These are phyloP conservation scores for Trichophyton rubrum DNA, from an alignment of 2,329 filamentous ascomycete species.

Conservation along the genomic window DNA sequence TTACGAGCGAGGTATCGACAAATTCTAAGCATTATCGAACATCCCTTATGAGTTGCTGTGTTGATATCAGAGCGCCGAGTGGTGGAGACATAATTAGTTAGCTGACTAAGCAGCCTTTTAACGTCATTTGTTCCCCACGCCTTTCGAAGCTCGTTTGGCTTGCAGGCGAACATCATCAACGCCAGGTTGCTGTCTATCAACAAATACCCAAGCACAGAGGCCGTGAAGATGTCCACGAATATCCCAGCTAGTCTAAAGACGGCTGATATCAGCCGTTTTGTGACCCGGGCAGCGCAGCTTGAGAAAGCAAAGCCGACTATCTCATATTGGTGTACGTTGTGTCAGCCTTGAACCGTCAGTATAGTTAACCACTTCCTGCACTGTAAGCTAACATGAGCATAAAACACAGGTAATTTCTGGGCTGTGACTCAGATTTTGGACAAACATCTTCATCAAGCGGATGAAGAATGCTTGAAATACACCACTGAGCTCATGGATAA, in stretches of 20 bases:
- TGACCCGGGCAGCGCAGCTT: constrained; percentile 70
- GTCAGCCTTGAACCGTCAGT: background rate
- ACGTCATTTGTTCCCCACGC: constrained; percentile 4
- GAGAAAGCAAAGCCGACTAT: constrained; percentile 75
- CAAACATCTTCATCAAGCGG: constrained; percentile 62
- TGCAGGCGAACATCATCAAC: background rate
- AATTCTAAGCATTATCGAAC: too few species aligned
- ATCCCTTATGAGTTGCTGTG: too few species aligned
- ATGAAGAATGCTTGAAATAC: constrained; percentile 67
- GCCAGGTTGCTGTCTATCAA: constrained; percentile 3
- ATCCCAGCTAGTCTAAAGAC: constrained; percentile 63
- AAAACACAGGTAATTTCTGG: constrained; percentile 63
- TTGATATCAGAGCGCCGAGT: too few species aligned
- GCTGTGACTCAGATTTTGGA: constrained; percentile 83
- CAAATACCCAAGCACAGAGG: background rate
- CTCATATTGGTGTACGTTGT: constrained; percentile 81
- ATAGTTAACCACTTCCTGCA: background rate
- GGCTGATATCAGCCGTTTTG: constrained; percentile 73
- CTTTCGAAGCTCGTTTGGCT: background rate
- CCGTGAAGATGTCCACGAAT: constrained; percentile 53
- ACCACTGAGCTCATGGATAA: constrained; percentile 81
- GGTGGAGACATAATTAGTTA: background rate
- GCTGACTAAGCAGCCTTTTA: background rate
- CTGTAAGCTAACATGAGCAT: background rate
- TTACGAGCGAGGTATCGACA: too few species aligned